Evolutionary conservation across 2,329 filamentous ascomycete genomes (phyloP).

Genomic region (Colletotrichum caudatum): DNA sequence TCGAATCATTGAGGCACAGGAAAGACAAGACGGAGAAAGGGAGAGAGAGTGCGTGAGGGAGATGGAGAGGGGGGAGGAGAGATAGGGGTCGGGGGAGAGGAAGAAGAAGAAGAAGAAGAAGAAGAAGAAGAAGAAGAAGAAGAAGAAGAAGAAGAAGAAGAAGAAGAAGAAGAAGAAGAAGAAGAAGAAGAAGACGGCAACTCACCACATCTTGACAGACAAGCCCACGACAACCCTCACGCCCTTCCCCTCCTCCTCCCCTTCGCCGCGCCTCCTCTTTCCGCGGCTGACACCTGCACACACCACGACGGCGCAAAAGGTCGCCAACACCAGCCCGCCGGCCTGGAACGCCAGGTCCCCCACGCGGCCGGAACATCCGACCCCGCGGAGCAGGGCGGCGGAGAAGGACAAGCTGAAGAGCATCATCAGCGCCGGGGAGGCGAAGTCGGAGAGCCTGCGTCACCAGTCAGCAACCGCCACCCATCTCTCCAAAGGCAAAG

Average conservation of each 20-base stretch:
- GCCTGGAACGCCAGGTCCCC: constrained; percentile 34
- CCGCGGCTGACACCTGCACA: constrained; percentile 12
- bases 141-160: background rate
- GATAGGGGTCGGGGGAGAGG: background rate
- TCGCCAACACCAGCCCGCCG: constrained; percentile 21
- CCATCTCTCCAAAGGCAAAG: background rate
- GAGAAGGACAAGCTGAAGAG: constrained; percentile 89
- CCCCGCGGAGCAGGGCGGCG: constrained; percentile 42
- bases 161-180: too few relatives aligned
- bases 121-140: background rate
- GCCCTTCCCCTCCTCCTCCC: background rate
- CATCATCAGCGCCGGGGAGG: constrained; percentile 60
- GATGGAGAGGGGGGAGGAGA: background rate
- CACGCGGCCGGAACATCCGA: constrained; percentile 3
- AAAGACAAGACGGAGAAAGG: background rate
- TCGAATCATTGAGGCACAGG: background rate
- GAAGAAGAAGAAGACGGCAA: background rate
- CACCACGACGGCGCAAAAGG: constrained; percentile 19
- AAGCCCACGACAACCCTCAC: constrained; percentile 8
- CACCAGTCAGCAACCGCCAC: background rate
- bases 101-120: background rate
- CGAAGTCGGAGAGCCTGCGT: constrained; percentile 31
- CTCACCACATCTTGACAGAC: constrained; percentile 32
- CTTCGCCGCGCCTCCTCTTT: background rate
- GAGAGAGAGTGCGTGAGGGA: background rate